These are phyloP conservation scores for Zygoascus meyerae DNA, from an alignment of 1,139 yeast genomes.

Conservation along the genomic window DNA sequence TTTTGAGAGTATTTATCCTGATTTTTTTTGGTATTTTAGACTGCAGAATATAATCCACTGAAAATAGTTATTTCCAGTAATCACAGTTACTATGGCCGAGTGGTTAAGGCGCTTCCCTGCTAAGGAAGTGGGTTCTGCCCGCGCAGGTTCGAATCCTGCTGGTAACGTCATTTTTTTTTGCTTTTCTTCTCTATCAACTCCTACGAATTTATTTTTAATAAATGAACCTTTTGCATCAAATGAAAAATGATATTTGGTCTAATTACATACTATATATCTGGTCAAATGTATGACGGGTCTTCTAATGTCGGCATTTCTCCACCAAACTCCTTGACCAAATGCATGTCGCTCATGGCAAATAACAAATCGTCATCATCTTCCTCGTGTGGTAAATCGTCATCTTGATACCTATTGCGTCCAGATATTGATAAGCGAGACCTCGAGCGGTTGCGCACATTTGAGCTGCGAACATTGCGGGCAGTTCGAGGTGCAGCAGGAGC, in stretches of 20 bases:
- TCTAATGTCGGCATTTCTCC: too few species aligned
- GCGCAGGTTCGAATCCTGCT: slow-evolving; percentile 91
- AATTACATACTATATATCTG: background rate
- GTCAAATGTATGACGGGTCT: too few species aligned
- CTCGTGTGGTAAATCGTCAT: slow-evolving; percentile 30
- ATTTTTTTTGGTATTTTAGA: too few species aligned
- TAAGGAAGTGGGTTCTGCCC: slow-evolving; percentile 80
- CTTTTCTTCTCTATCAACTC: too few species aligned
- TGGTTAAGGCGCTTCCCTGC: slow-evolving; percentile 89
- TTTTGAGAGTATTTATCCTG: too few species aligned
- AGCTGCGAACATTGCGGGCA: slow-evolving; percentile 3
- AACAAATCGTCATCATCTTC: slow-evolving; percentile 76
- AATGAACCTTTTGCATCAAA: too few species aligned
- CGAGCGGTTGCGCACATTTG: slow-evolving; percentile 4
- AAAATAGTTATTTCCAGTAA: too few species aligned
- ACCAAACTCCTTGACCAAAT: slow-evolving; percentile 25
- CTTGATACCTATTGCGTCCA: slow-evolving; percentile 5
- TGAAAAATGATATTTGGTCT: background rate
- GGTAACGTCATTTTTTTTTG: slow-evolving; percentile 54
- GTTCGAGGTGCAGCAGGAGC: slow-evolving; percentile 6
- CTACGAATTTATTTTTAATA: too few species aligned
- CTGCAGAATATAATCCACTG: too few species aligned
- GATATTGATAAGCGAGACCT: slow-evolving; percentile 7
- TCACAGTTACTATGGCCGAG: slow-evolving; percentile 60
- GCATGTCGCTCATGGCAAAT: slow-evolving; percentile 90